These are phyloP conservation scores for Euphorbia celastroides DNA, from an alignment of 441 rosid species.

Conservation along the genomic window DNA sequence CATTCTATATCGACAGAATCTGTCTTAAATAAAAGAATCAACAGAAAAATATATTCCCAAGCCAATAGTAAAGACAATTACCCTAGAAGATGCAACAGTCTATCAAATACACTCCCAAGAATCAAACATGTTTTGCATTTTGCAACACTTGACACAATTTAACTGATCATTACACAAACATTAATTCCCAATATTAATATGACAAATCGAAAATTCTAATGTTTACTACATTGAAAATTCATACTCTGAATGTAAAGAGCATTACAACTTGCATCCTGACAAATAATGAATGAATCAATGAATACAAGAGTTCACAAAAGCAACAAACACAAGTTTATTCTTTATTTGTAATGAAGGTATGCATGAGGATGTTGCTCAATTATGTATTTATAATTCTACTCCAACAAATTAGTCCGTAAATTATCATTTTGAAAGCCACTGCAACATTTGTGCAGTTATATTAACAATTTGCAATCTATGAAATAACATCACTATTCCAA, in stretches of 20 bases:
- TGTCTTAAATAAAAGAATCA: too few relatives aligned
- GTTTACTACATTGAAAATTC: not conserved
- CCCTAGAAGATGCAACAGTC: not conserved
- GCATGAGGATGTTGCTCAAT: not conserved
- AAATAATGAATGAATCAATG: constrained; percentile 2
- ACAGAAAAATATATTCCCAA: too few relatives aligned
- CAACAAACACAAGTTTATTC: not conserved
- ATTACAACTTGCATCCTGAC: not conserved
- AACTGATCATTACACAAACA: not conserved
- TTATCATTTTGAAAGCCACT: not conserved
- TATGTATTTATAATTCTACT: not conserved
- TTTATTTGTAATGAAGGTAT: not conserved
- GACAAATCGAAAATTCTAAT: not conserved
- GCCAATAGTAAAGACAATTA: not conserved
- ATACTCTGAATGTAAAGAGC: not conserved
- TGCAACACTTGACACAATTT: not conserved
- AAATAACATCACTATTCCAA: not conserved
- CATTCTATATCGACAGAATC: too few relatives aligned
- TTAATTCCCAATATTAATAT: not conserved
- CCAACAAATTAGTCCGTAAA: not conserved
- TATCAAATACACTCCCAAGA: not conserved
- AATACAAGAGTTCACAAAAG: constrained; percentile 3
- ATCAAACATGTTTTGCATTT: not conserved
- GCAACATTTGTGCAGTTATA: not conserved
- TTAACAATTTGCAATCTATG: not conserved